Evolutionary conservation across 164 flowering plant genomes (phyloP).

Genomic region (Berberis vulgaris): DNA sequence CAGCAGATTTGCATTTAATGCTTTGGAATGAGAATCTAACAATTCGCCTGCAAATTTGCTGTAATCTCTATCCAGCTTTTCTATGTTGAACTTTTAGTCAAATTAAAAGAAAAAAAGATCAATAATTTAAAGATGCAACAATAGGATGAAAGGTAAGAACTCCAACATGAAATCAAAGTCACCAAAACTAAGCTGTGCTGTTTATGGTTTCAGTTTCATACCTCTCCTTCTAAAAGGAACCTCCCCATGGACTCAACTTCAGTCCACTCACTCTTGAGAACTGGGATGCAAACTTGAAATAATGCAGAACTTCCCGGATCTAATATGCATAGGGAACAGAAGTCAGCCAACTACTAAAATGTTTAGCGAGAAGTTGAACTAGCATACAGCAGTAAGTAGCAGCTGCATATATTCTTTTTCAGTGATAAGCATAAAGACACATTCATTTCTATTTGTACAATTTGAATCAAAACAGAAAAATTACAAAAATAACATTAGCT

Average conservation of each 20-base stretch:
- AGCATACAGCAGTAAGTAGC: not conserved
- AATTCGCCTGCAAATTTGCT: constrained; percentile 33
- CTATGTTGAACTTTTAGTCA: constrained; percentile 36
- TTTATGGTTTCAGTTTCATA: constrained; percentile 6
- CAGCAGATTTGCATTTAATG: constrained; percentile 40
- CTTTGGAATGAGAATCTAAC: constrained; percentile 23
- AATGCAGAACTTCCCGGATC: constrained; percentile 22
- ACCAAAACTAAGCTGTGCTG: not conserved
- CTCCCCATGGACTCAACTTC: constrained; percentile 25
- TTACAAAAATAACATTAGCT: not conserved
- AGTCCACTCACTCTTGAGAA: constrained; percentile 48
- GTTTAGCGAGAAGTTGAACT: not conserved
- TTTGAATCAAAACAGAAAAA: not conserved
- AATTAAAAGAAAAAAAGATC: not conserved
- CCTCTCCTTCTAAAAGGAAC: constrained; percentile 33
- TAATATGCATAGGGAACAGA: constrained; percentile 8
- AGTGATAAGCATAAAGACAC: too few relatives aligned
- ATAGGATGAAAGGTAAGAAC: not conserved
- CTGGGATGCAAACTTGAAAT: constrained; percentile 43
- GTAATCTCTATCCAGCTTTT: constrained; percentile 33
- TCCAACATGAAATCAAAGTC: not conserved
- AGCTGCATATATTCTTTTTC: too few relatives aligned
- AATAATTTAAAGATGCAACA: not conserved
- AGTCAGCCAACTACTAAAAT: constrained; percentile 2
- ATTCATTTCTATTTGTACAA: not conserved